Percentiles rank a stretch among this genome's conserved stretches.
Evolutionary conservation across 1,284 basidiomycete genomes (phyloP).

Genomic region (Rhodotorula sp.): DNA sequence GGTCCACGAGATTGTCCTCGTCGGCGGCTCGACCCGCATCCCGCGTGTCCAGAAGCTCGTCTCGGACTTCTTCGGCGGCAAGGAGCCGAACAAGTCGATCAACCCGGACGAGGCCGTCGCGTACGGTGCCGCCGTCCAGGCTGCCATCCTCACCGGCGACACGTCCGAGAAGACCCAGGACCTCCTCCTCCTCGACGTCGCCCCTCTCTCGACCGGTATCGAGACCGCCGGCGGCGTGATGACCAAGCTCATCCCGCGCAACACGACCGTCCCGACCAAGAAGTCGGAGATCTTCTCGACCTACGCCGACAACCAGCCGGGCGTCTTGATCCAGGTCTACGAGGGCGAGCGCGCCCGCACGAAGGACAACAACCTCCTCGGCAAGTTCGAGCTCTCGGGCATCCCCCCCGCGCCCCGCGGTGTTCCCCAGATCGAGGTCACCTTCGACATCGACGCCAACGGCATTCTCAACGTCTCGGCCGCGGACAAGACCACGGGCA

Average conservation of each 20-base stretch:
- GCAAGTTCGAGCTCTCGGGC: slow-evolving; percentile 97
- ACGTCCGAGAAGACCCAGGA: slow-evolving; percentile 99
- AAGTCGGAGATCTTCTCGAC: slow-evolving; percentile 86
- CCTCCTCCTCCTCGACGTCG: slow-evolving; percentile 92
- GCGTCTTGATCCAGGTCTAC: slow-evolving; percentile 97
- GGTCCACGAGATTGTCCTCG: slow-evolving; percentile 95
- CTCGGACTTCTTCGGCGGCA: slow-evolving; percentile 97
- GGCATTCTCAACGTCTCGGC: slow-evolving; percentile 32
- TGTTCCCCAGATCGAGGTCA: slow-evolving; percentile 97
- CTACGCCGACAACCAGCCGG: slow-evolving; percentile 98
- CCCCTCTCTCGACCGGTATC: slow-evolving; percentile 92
- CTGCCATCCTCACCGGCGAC: slow-evolving; percentile 95
- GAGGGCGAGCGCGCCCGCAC: slow-evolving; percentile 99
- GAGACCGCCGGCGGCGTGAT: slow-evolving; percentile 99
- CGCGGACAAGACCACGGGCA: slow-evolving; percentile 70
- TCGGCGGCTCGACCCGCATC: slow-evolving; percentile 98
- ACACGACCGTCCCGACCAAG: slow-evolving; percentile 98
- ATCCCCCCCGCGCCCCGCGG: slow-evolving; percentile 98
- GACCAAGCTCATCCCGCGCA: slow-evolving; percentile 61
- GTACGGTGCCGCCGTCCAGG: slow-evolving; percentile 98
- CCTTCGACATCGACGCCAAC: slow-evolving; percentile 92
- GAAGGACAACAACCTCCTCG: slow-evolving; percentile 98
- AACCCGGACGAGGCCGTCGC: slow-evolving; percentile 99
- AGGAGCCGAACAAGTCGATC: slow-evolving; percentile 66
- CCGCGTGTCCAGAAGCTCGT: slow-evolving; percentile 97